phyloP scores from a whole-genome alignment of 208 protist species.

The Herpetomonas samuelpessoai region DNA sequence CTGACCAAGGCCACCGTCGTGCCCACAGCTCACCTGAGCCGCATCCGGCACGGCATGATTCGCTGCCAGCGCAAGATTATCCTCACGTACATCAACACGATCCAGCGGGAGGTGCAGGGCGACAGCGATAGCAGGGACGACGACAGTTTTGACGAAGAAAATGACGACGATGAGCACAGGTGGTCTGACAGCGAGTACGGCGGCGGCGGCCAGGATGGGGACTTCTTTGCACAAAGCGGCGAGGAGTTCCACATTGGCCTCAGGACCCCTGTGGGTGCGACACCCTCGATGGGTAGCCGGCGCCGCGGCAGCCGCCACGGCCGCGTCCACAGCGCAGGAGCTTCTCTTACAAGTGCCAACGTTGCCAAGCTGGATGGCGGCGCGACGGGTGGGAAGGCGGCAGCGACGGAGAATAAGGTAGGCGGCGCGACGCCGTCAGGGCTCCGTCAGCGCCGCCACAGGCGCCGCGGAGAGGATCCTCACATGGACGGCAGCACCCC shows the following conservation, averaged over 20 bases:
- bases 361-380: background rate
- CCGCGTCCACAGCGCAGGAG: background rate
- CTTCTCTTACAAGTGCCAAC: background rate
- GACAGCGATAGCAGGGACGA: slow-evolving; percentile 23
- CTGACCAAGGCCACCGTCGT: slow-evolving; percentile 65
- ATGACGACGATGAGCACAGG: slow-evolving; percentile 8
- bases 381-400: background rate
- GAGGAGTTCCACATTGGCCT: background rate
- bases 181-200: slow-evolving; percentile 4
- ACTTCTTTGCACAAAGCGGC: background rate
- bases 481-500: too few species aligned
- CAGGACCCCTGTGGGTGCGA: background rate
- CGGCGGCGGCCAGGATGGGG: background rate
- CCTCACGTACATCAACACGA: slow-evolving; percentile 64
- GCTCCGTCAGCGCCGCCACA: too few species aligned
- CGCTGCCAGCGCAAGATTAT: slow-evolving; percentile 59
- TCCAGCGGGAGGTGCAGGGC: slow-evolving; percentile 59
- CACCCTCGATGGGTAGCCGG: background rate
- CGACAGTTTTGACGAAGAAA: background rate
- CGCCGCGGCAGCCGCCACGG: background rate
- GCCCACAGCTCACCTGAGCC: slow-evolving; percentile 67
- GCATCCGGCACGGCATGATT: slow-evolving; percentile 67
- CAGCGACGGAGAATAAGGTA: background rate
- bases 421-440: too few species aligned
- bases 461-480: too few species aligned